A percentile compares a stretch with the other conserved stretches of the same genome.
Conservation (phyloP, 352 stramenopile genomes). For the Globisporangium spiculum region DNA sequence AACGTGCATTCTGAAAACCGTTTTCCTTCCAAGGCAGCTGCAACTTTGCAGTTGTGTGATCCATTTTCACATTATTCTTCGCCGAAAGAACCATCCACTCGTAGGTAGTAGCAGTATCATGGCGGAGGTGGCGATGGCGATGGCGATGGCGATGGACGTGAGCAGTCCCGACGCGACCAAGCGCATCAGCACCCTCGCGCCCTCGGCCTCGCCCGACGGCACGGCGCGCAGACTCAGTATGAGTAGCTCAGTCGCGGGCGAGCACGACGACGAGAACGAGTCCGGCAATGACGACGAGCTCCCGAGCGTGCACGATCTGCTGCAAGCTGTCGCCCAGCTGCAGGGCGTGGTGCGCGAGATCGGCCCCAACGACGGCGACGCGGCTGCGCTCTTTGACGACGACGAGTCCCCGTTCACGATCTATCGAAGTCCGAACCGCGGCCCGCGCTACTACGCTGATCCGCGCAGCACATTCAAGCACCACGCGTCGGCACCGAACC, state of each 20-base stretch:
- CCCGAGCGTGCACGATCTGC: constrained; percentile 54
- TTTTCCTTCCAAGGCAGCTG: background rate
- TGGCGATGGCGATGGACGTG: background rate
- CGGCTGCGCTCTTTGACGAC: constrained; percentile 16
- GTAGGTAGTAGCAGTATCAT: background rate
- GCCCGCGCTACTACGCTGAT: constrained; percentile 18
- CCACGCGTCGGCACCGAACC: constrained; percentile 9
- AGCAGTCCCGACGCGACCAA: background rate
- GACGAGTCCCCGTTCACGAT: constrained; percentile 28
- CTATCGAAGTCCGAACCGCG: constrained; percentile 25
- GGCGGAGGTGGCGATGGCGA: constrained; percentile 2
- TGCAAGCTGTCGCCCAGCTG: constrained; percentile 46
- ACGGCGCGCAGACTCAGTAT: constrained; percentile 1
- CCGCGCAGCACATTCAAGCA: constrained; percentile 11
- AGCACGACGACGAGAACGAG: constrained; percentile 16
- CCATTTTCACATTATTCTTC: background rate
- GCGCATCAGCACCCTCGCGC: background rate
- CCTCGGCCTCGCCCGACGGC: background rate
- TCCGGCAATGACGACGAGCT: constrained; percentile 27
- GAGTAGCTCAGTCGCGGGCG: constrained; percentile 16
- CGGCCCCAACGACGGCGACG: constrained; percentile 16
- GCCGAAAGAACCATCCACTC: background rate
- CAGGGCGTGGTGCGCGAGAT: constrained; percentile 46
- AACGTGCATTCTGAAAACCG: background rate
- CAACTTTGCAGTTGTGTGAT: constrained; percentile 4